phyloP scores from a whole-genome alignment of 306 rosid species.

The apple (Malus domestica) region ASM211411v1 NC_041790.1:21644001-21644500 shows the following conservation, averaged over 20 bases:
- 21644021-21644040: neutral
- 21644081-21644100: neutral
- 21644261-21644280: neutral
- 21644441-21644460: constrained; percentile 14
- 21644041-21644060: neutral
- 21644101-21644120: neutral
- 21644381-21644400: neutral
- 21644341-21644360: neutral
- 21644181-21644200: neutral
- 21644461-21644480: constrained; percentile 31
- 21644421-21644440: neutral
- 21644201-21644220: neutral
- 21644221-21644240: neutral
- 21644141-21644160: neutral
- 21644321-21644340: neutral
- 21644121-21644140: neutral
- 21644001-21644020: neutral
- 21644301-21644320: neutral
- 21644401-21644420: neutral
- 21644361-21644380: neutral
- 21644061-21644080: neutral
- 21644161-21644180: neutral
- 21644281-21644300: too few species aligned
- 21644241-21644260: too few species aligned
- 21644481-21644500: constrained; percentile 37